phyloP scores from a whole-genome alignment of 306 rosid genomes.

The Prosopis cineraria region DNA sequence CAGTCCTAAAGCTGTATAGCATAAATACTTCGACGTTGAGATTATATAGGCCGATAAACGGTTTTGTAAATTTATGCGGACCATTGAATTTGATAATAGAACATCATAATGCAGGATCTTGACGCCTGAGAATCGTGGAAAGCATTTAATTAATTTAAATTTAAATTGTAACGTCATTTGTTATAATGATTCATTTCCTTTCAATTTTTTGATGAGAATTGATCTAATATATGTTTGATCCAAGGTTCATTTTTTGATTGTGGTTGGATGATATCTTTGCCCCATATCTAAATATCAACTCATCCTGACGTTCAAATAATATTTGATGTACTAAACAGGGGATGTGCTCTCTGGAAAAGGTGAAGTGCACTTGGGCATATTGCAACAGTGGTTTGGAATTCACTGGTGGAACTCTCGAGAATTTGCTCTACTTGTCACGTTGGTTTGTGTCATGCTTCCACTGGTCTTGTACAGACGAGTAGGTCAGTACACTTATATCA shows the following conservation, averaged over 20 bases:
- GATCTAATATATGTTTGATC: background rate
- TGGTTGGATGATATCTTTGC: background rate
- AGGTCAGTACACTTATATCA: conserved; percentile 50
- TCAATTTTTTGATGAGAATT: background rate
- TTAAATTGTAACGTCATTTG: background rate
- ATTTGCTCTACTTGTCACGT: conserved; percentile 55
- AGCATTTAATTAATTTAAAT: background rate
- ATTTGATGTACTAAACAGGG: conserved; percentile 46
- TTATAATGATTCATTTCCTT: background rate
- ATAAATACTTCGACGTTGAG: background rate
- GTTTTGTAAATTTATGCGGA: background rate
- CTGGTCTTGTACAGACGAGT: conserved; percentile 69
- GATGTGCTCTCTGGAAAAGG: conserved; percentile 84
- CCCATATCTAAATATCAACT: background rate
- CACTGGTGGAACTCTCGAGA: conserved; percentile 97
- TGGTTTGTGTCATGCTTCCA: conserved; percentile 72
- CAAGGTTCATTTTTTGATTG: background rate
- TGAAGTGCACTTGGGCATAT: conserved; percentile 72
- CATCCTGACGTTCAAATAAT: background rate
- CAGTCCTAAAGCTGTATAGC: background rate
- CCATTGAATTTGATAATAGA: background rate
- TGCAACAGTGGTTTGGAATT: conserved; percentile 93
- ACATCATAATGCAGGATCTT: background rate
- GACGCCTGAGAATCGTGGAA: background rate
- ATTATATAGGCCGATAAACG: background rate